Conservation (phyloP, 2,329 filamentous ascomycete genomes). For the Beauveria australis region DNA sequence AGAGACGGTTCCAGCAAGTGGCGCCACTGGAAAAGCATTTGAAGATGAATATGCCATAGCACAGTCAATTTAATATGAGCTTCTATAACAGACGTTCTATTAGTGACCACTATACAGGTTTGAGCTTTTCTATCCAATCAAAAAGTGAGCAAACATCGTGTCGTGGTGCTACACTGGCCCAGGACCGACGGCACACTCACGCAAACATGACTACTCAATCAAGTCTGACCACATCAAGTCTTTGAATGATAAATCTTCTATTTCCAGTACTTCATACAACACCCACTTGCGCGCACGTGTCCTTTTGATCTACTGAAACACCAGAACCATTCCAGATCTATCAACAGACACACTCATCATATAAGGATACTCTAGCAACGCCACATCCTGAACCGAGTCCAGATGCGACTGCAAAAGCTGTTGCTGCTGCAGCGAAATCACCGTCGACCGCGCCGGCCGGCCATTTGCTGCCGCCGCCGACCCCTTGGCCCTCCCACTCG, state of each 20-base stretch:
- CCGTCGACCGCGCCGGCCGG: slow-evolving; percentile 62
- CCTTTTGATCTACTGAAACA: slow-evolving; percentile 46
- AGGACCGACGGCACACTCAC: neutral
- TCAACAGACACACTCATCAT: slow-evolving; percentile 90
- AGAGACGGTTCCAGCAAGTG: no score
- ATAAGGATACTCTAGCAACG: slow-evolving; percentile 81
- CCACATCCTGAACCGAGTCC: slow-evolving; percentile 80
- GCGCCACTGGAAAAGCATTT: no score
- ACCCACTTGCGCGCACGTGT: no score
- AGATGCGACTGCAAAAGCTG: slow-evolving; percentile 78
- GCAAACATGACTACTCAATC: neutral
- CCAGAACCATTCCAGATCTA: slow-evolving; percentile 79
- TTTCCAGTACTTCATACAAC: no score
- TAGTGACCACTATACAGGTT: no score
- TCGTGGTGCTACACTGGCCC: neutral
- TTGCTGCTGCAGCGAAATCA: slow-evolving; percentile 83
- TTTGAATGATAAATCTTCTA: neutral
- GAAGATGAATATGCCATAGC: no score
- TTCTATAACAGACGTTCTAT: no score
- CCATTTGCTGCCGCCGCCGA: slow-evolving; percentile 16
- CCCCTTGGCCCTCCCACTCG: slow-evolving; percentile 20
- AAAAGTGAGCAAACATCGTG: no score
- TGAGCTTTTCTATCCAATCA: no score
- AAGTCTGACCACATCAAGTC: neutral
- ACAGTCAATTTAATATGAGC: no score